A percentile compares a stretch with the other conserved stretches of the same genome.
Evolutionary conservation across 2,329 filamentous ascomycete genomes (phyloP).

Genomic region (Chaetothyriales sp.): DNA sequence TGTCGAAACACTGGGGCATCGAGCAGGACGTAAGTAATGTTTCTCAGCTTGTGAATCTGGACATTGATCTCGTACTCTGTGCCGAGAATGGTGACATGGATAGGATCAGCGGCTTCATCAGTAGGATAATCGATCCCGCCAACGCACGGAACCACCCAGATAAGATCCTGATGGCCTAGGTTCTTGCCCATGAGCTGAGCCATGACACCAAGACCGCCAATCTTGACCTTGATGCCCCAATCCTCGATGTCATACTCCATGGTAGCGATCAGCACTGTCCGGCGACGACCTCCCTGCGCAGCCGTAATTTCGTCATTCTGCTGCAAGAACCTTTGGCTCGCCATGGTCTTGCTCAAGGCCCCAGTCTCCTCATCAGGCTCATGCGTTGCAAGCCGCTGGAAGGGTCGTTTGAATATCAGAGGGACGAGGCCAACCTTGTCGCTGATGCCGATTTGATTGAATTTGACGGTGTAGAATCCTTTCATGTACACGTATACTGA

Average conservation of each 20-base stretch:
- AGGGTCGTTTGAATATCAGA: slow-evolving; percentile 22
- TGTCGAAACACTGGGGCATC: slow-evolving; percentile 52
- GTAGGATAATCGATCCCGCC: slow-evolving; percentile 49
- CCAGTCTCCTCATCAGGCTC: slow-evolving; percentile 9
- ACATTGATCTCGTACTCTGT: slow-evolving; percentile 46
- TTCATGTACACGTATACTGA: slow-evolving; percentile 44
- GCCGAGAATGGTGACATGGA: slow-evolving; percentile 47
- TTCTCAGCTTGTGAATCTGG: slow-evolving; percentile 47
- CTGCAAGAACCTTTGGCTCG: slow-evolving; percentile 27
- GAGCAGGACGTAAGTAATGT: slow-evolving; percentile 54
- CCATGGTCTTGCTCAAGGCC: slow-evolving; percentile 5
- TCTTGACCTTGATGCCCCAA: slow-evolving; percentile 57
- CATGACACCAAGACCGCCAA: slow-evolving; percentile 56
- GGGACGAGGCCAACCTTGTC: slow-evolving; percentile 33
- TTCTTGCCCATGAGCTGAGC: slow-evolving; percentile 54
- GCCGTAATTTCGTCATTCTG: slow-evolving; percentile 34
- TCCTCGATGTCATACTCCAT: slow-evolving; percentile 61
- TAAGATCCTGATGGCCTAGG: slow-evolving; percentile 47
- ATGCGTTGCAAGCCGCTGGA: slow-evolving; percentile 18
- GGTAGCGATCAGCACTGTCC: slow-evolving; percentile 52
- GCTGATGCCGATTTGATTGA: slow-evolving; percentile 42
- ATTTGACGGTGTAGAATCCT: slow-evolving; percentile 48
- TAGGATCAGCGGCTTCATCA: slow-evolving; percentile 44
- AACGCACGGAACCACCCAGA: slow-evolving; percentile 50
- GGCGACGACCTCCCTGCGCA: slow-evolving; percentile 26